Base-by-base conservation (phyloP, 495 filamentous ascomycete genomes). In the Choiromyces venosus region DNA sequence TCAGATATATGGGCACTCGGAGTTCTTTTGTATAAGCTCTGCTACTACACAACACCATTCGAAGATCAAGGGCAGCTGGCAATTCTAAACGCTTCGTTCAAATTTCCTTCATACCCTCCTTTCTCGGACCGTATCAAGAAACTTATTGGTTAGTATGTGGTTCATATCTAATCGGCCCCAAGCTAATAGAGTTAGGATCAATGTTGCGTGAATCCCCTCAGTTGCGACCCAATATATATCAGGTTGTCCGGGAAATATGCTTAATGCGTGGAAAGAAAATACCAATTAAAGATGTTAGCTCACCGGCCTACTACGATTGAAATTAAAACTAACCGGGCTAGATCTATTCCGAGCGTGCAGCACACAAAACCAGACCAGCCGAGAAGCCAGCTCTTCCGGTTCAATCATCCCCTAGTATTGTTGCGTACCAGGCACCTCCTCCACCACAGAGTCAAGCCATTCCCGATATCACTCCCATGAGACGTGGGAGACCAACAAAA, bases 1-100 rank as follows among this genome's bases (percentile, higher is more conserved):
- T 97, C 93, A 64, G 95, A 99, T 83, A 96, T 99, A 29, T 99
- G 95, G 95, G 95, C 95, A 1, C 85, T 99, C 52, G 95, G 95
- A 19, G 95, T 99, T 39, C 85, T 99, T 66, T 85, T 99, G 67
- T 99, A 98, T 85, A 99, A 99, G 85, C 87, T 99, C 70, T 99
- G 95, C 84, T 99, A 98, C 85, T 99, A 98, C 84, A 99, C 96
- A 37, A 99, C 95, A 12, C 95, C 95, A 4, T 99, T 99, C 80
- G 95, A 99, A 83, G 96, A 97, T 71, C 92, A 95, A 77, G 95
- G 95, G 29, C 94, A 97, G 84, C 92, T 98, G 83, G 95, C 95
- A n/a, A 99, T 99, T 76, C 85, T 99, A 56, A 98, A 97, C 81
- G 95, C 96, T 56, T 96, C 88, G 79, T 99, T 91, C 88, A 95